Conservation (phyloP, 148 eudicot species). For the Arbutus unedo region DNA sequence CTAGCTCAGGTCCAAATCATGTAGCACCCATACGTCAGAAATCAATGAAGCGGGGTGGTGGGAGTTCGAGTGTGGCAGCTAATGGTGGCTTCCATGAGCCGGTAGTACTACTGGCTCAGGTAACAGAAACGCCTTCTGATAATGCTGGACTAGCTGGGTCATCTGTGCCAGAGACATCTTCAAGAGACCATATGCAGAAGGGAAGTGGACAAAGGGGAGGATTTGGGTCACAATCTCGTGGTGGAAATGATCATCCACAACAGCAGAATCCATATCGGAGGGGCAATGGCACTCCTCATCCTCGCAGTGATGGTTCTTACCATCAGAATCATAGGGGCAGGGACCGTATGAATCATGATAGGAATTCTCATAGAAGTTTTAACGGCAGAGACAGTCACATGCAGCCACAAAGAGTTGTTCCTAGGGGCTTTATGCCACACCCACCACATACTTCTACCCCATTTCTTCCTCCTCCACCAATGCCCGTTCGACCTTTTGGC, state of each 20-base stretch:
- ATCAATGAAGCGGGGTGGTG: constrained; percentile 61
- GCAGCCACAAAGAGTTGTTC: constrained; percentile 42
- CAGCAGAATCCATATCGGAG: constrained; percentile 54
- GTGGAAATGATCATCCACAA: constrained; percentile 51
- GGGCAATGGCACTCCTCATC: constrained; percentile 49
- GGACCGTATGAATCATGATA: constrained; percentile 65
- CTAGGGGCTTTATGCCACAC: constrained; percentile 47
- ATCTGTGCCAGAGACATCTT: constrained; percentile 42
- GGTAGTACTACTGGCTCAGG: constrained; percentile 24
- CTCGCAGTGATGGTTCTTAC: constrained; percentile 65
- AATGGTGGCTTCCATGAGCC: constrained; percentile 62
- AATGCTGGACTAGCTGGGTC: constrained; percentile 36
- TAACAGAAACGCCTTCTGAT: constrained; percentile 34
- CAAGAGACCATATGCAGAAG: constrained; percentile 41
- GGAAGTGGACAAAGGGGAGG: constrained; percentile 48
- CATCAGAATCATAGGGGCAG: constrained; percentile 57
- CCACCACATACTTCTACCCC: constrained; percentile 41
- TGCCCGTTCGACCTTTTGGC: constrained; percentile 41
- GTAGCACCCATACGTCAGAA: constrained; percentile 52
- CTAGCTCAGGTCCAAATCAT: constrained; percentile 35
- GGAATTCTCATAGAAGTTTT: constrained; percentile 57
- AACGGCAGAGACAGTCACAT: constrained; percentile 54
- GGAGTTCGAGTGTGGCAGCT: constrained; percentile 34
- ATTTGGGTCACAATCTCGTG: constrained; percentile 36
- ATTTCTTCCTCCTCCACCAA: constrained; percentile 42